Conservation (phyloP, 139 green algal species). For the Coelastrella sp. region DNA sequence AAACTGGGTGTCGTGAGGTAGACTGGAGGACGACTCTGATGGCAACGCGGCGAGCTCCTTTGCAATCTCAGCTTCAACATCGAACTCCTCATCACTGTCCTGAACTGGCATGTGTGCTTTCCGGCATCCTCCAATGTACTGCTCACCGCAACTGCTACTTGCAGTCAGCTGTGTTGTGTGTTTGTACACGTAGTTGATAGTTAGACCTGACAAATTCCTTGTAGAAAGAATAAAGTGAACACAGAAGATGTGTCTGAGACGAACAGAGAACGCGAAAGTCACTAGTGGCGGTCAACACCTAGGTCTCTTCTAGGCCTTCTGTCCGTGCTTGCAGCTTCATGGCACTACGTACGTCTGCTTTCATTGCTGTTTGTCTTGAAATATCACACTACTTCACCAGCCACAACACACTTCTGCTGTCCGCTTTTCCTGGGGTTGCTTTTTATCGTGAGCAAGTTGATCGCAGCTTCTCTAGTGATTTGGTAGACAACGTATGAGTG, state of each 20-base stretch:
- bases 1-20: background rate
- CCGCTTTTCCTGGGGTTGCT: too few relatives aligned
- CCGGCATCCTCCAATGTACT: background rate
- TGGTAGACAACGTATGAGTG: too few relatives aligned
- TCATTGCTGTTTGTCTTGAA: too few relatives aligned
- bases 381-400: too few relatives aligned
- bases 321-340: background rate
- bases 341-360: background rate
- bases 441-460: too few relatives aligned
- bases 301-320: background rate
- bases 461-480: too few relatives aligned
- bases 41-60: constrained; percentile 29
- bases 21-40: background rate
- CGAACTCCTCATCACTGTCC: background rate
- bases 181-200: too few relatives aligned
- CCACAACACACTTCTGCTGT: too few relatives aligned
- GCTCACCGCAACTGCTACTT: background rate
- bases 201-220: too few relatives aligned
- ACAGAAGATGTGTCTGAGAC: background rate
- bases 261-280: background rate
- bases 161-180: too few relatives aligned
- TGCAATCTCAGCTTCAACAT: constrained; percentile 32
- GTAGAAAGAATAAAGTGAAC: too few relatives aligned
- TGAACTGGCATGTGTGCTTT: background rate
- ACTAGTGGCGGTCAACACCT: background rate